Base-by-base conservation (phyloP, 305 asterid genomes). In the Fraxinus dipetala region DNA sequence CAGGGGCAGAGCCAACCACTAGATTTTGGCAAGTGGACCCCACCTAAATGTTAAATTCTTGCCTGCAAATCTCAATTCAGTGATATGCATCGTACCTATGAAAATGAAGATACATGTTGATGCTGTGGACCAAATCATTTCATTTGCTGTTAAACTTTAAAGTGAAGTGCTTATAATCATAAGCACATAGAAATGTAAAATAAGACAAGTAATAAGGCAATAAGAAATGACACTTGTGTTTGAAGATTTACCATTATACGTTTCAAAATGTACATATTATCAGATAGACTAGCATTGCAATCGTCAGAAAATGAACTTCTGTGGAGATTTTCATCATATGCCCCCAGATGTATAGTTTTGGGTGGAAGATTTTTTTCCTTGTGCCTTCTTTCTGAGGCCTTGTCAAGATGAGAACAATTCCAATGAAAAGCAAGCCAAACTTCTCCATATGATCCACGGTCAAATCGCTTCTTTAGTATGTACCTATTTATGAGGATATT, bases 371-470 rank as follows among this genome's bases (percentile, higher is more conserved):
- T 85, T 67, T 85, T 82, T 72, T 87, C 85, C 45, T 67, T 89
- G 80, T 85, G 84, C 83, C 83, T 84, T 85, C 80, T 83, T 83
- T 85, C 81, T 76, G 78, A 69, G 83, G 82, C 89, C 43, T 89
- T 87, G 75, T 87, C 87, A 77, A 72, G 89, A 85, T 88, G 93
- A 80, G 98, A 93, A 85, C 96, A 92, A 77, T 96, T 92, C 99
- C 98, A 96, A 77, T 89, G 88, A 88, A 96, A 93, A 87, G 99
- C 99, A 82, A 96, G 92, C 99, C 99, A 96, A 89, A 96, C 99
- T 91, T 96, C 99, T 79, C 99, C 99, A 87, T 86, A 96, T 45
- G 98, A 94, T 85, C 99, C 99, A 79, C 97, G 98, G 80, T 86
- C 98, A 91, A 93, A 96, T 90, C 95, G 92, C 89, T 94, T 96